A percentile compares a stretch with the other conserved stretches of the same genome.
Conservation (phyloP, 768 basidiomycete genomes). For the Lanmaoa pseudosensibilis region DNA sequence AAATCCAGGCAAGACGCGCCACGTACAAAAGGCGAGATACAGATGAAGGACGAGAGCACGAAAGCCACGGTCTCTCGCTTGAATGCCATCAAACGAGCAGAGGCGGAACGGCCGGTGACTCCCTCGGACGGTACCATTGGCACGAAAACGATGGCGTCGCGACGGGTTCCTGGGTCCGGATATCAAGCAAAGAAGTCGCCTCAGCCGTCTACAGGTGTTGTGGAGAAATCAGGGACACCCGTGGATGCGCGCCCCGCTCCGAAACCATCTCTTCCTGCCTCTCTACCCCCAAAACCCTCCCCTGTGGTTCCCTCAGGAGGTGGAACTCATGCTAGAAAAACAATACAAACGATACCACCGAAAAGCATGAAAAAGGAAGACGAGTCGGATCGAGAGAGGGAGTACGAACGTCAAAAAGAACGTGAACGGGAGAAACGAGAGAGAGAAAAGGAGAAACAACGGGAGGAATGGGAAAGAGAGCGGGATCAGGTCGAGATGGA, state of each 20-base stretch:
- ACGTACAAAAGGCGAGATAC: slow-evolving; percentile 38
- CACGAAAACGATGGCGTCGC: slow-evolving; percentile 24
- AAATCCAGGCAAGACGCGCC: slow-evolving; percentile 33
- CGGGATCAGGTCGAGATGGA: slow-evolving; percentile 19
- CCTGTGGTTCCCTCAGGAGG: slow-evolving; percentile 29
- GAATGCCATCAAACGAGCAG: slow-evolving; percentile 32
- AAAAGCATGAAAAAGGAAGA: slow-evolving; percentile 27
- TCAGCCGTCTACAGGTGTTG: slow-evolving; percentile 16
- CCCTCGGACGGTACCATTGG: slow-evolving; percentile 13
- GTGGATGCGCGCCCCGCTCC: slow-evolving; percentile 30
- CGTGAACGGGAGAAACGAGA: slow-evolving; percentile 26
- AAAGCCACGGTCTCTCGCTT: slow-evolving; percentile 32
- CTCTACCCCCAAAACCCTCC: slow-evolving; percentile 37
- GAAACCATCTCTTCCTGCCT: slow-evolving; percentile 28
- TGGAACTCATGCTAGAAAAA: slow-evolving; percentile 29
- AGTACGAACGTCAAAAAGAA: slow-evolving; percentile 25
- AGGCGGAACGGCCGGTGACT: slow-evolving; percentile 22
- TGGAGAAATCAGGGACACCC: slow-evolving; percentile 27
- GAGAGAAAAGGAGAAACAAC: slow-evolving; percentile 24
- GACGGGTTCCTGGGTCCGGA: slow-evolving; percentile 51
- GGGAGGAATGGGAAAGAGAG: slow-evolving; percentile 24
- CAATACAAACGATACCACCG: slow-evolving; percentile 24
- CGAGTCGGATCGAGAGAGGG: slow-evolving; percentile 30
- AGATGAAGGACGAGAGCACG: slow-evolving; percentile 38
- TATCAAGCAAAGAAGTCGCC: slow-evolving; percentile 41